Percentiles rank a stretch among this genome's conserved stretches.
phyloP scores from a whole-genome alignment of 345 rosid species.

The Cardamine occulta region DNA sequence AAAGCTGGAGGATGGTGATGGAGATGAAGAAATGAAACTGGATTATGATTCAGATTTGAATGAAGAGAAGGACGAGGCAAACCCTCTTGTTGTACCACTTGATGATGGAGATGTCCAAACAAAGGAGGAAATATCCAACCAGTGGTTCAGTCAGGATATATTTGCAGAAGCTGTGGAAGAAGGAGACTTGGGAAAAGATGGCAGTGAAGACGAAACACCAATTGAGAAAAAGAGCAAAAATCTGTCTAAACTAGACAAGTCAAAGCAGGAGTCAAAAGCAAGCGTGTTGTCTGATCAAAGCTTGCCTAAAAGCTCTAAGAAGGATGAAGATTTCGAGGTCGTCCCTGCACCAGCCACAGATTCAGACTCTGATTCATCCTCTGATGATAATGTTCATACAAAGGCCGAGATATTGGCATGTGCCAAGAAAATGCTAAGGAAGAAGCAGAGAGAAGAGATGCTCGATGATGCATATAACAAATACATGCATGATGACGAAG shows the following conservation, averaged over 20 bases:
- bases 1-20: conserved; percentile 67
- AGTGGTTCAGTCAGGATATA: conserved; percentile 88
- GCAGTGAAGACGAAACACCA: conserved; percentile 61
- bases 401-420: conserved; percentile 92
- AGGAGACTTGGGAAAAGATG: conserved; percentile 65
- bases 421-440: conserved; percentile 92
- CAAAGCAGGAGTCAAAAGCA: conserved; percentile 44
- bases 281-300: conserved; percentile 27
- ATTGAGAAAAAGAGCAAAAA: conserved; percentile 42
- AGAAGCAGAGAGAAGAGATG: conserved; percentile 80
- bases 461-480: conserved; percentile 85
- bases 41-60: conserved; percentile 80
- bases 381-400: conserved; percentile 64
- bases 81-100: conserved; percentile 81
- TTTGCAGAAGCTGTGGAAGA: conserved; percentile 80
- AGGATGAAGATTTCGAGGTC: conserved; percentile 71
- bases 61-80: conserved; percentile 60
- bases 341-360: conserved; percentile 80
- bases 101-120: conserved; percentile 68
- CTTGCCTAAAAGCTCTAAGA: conserved; percentile 42
- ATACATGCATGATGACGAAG: conserved; percentile 75
- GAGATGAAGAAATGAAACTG: conserved; percentile 46
- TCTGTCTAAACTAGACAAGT: conserved; percentile 28
- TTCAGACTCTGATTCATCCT: conserved; percentile 77
- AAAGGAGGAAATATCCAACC: conserved; percentile 69